phyloP scores from a whole-genome alignment of 2,329 filamentous ascomycete species.

The Aspergillus pseudoviridinutans region DNA sequence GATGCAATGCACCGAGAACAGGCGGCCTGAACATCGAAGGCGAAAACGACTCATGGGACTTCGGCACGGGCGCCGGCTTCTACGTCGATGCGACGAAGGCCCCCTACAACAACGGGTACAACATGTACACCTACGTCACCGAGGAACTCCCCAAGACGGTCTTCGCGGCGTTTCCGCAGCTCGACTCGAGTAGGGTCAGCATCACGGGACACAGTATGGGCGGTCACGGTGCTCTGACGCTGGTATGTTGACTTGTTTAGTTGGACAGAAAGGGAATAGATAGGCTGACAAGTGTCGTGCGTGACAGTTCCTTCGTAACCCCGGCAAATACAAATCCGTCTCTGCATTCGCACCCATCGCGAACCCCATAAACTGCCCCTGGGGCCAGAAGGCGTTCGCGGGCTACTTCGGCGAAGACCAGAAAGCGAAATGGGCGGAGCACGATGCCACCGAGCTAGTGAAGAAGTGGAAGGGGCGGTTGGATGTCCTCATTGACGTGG shows the following conservation, averaged over 20 bases:
- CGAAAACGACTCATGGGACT: slow-evolving; percentile 87
- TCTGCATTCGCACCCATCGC: slow-evolving; percentile 87
- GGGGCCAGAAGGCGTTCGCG: slow-evolving; percentile 91
- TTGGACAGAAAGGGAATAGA: no score
- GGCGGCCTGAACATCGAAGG: slow-evolving; percentile 73
- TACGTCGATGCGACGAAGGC: slow-evolving; percentile 80
- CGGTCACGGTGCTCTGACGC: slow-evolving; percentile 86
- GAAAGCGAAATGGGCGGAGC: slow-evolving; percentile 71
- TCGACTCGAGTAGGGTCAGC: slow-evolving; percentile 69
- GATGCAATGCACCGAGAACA: slow-evolving; percentile 22
- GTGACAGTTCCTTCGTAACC: slow-evolving; percentile 75
- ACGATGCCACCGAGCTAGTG: slow-evolving; percentile 89
- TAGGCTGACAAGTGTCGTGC: not conserved
- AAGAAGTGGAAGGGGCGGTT: slow-evolving; percentile 69
- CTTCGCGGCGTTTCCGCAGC: slow-evolving; percentile 65
- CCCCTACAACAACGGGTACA: slow-evolving; percentile 75
- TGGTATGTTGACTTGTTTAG: slow-evolving; percentile 38
- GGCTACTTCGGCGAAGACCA: slow-evolving; percentile 82
- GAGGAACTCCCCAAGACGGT: slow-evolving; percentile 76
- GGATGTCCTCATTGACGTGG: slow-evolving; percentile 81
- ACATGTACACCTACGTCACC: slow-evolving; percentile 93
- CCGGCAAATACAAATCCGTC: slow-evolving; percentile 81
- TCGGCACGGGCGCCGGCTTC: slow-evolving; percentile 88
- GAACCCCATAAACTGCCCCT: slow-evolving; percentile 81
- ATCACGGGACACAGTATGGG: slow-evolving; percentile 98